phyloP scores from a whole-genome alignment of 345 rosid genomes.

The Lepidium africanum region DNA sequence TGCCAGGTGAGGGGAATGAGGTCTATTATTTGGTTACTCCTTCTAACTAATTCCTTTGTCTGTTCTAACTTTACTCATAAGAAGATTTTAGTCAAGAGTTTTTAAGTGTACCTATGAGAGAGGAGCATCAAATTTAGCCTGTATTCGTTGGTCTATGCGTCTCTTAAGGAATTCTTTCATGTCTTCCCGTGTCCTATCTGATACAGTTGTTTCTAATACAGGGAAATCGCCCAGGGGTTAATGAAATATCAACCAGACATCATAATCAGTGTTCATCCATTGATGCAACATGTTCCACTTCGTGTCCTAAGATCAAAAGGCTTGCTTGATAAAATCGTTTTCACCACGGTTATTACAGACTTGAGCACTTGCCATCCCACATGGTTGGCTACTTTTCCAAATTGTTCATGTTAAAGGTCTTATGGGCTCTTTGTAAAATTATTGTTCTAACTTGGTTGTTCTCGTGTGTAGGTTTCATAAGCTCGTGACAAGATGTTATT shows the following conservation, averaged over 20 bases:
- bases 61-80: background rate
- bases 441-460: background rate
- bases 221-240: constrained; percentile 93
- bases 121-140: background rate
- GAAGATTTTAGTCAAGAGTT: background rate
- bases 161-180: background rate
- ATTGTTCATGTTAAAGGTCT: background rate
- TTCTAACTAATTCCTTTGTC: background rate
- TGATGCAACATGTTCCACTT: constrained; percentile 99
- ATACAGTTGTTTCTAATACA: constrained; percentile 23
- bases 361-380: constrained; percentile 99
- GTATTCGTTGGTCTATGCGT: background rate
- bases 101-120: background rate
- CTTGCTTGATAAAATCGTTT: constrained; percentile 75
- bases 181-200: constrained; percentile 6
- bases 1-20: constrained; percentile 69
- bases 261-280: constrained; percentile 93
- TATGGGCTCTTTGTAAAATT: background rate
- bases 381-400: constrained; percentile 42
- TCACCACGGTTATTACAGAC: constrained; percentile 93
- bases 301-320: constrained; percentile 89
- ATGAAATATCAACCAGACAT: constrained; percentile 98
- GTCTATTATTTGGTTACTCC: background rate
- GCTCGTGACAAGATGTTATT: constrained; percentile 98
- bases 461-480: constrained; percentile 79